Conservation (phyloP, 768 basidiomycete genomes). For the Coprinellus micaceus region DNA sequence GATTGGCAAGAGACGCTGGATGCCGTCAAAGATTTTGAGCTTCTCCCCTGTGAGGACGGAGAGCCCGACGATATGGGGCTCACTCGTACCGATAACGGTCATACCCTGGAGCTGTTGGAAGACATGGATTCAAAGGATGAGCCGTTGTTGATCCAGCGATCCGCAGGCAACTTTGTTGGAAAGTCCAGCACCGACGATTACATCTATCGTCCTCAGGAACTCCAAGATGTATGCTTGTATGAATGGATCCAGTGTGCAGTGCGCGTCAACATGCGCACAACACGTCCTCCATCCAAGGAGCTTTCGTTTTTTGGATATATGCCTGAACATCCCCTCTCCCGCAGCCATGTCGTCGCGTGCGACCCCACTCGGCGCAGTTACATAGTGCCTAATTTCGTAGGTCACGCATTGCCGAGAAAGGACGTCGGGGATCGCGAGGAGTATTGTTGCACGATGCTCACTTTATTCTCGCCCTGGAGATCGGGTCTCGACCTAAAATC, state of each 20-base stretch:
- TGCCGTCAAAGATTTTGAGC: not conserved
- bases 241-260: not conserved
- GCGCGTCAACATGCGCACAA: not conserved
- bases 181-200: conserved; percentile 3
- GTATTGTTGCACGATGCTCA: conserved; percentile 30
- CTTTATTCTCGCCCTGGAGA: conserved; percentile 28
- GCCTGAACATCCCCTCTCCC: not conserved
- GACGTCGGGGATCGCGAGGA: no score
- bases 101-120: no score
- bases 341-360: not conserved
- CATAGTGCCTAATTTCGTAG: not conserved
- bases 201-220: not conserved
- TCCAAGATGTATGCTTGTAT: not conserved
- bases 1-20: not conserved
- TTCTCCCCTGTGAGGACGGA: no score
- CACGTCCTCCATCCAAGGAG: no score
- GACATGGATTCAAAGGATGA: not conserved
- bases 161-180: not conserved
- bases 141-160: not conserved
- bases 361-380: not conserved
- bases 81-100: not conserved
- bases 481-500: conserved; percentile 17
- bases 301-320: not conserved
- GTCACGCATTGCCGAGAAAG: not conserved
- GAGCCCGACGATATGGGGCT: not conserved